phyloP scores from a whole-genome alignment of 805 yeast genomes.

The Ogataea minuta region DNA sequence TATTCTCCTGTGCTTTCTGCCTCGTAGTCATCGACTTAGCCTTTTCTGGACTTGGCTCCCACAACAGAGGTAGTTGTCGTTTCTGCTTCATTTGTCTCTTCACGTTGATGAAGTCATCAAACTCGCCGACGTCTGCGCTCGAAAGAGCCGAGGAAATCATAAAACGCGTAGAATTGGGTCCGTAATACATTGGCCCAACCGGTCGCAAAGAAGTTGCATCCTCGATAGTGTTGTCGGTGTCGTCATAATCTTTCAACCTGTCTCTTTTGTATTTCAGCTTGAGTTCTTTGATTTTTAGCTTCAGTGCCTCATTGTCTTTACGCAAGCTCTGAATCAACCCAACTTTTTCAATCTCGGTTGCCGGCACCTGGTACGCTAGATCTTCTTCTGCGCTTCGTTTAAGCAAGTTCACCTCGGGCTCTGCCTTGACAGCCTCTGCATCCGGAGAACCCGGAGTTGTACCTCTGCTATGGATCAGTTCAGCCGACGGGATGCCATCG shows the following conservation, averaged over 20 bases:
- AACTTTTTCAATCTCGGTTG: conserved; percentile 11
- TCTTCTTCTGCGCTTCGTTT: conserved; percentile 4
- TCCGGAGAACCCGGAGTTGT: neutral
- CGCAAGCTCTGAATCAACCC: conserved; percentile 11
- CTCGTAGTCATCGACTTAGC: conserved; percentile 11
- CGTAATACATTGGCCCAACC: conserved; percentile 39
- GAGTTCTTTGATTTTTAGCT: conserved; percentile 28
- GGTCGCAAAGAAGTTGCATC: conserved; percentile 2
- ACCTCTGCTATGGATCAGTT: neutral
- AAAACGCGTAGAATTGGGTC: conserved; percentile 48
- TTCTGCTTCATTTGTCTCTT: conserved; percentile 31
- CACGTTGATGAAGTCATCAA: conserved; percentile 30
- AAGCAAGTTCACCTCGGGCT: neutral
- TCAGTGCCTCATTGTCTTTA: conserved; percentile 32
- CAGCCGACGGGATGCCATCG: conserved; percentile 3
- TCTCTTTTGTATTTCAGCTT: conserved; percentile 25
- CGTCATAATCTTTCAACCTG: conserved; percentile 15
- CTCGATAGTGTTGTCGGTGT: conserved; percentile 9
- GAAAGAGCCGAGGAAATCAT: conserved; percentile 40
- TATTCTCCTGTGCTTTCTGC: conserved; percentile 31
- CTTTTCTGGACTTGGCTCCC: conserved; percentile 6
- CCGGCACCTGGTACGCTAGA: neutral
- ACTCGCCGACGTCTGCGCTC: conserved; percentile 28
- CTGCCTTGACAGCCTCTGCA: neutral
- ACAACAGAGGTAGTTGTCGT: conserved; percentile 28